Conservation (phyloP, 1,139 yeast genomes). For the Yamadazyma oceani region DNA sequence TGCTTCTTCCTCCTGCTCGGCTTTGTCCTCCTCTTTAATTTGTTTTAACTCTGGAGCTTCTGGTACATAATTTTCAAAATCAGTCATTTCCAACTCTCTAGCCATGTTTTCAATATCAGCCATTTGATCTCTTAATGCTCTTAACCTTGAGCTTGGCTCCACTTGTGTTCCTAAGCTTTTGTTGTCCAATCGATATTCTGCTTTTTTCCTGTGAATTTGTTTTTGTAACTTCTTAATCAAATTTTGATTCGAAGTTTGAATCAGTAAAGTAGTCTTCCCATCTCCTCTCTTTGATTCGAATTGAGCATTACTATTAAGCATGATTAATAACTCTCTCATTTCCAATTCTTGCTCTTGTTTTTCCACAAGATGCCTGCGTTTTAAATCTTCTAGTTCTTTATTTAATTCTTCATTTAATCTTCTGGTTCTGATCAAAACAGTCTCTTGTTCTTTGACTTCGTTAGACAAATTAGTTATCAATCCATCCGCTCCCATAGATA, state of each 20-base stretch:
- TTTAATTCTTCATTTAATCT: slow-evolving; percentile 64
- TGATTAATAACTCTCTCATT: slow-evolving; percentile 77
- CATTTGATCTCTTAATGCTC: slow-evolving; percentile 81
- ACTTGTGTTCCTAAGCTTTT: slow-evolving; percentile 57
- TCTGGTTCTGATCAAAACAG: slow-evolving; percentile 64
- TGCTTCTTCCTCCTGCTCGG: slow-evolving; percentile 20
- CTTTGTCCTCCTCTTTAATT: slow-evolving; percentile 17
- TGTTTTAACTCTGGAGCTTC: slow-evolving; percentile 21
- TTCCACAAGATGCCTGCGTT: slow-evolving; percentile 67
- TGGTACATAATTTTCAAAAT: slow-evolving; percentile 52
- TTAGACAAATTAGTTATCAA: slow-evolving; percentile 66
- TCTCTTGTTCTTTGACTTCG: slow-evolving; percentile 74
- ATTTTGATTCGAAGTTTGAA: slow-evolving; percentile 43
- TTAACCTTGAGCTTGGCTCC: slow-evolving; percentile 76
- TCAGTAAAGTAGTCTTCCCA: slow-evolving; percentile 39
- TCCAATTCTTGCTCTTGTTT: slow-evolving; percentile 88
- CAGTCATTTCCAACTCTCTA: slow-evolving; percentile 81
- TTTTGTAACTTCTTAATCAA: slow-evolving; percentile 52
- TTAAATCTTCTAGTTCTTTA: slow-evolving; percentile 68
- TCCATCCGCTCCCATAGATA: slow-evolving; percentile 84
- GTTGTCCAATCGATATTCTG: slow-evolving; percentile 58
- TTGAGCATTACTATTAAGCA: slow-evolving; percentile 49
- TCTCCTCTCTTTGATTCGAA: slow-evolving; percentile 29
- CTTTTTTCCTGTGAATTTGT: slow-evolving; percentile 62
- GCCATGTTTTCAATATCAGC: slow-evolving; percentile 84